Evolutionary conservation across 179 eudicot genomes (phyloP), one percentile per base, ranked within the genome.

Genomic region (Actinidia chinensis): DNA sequence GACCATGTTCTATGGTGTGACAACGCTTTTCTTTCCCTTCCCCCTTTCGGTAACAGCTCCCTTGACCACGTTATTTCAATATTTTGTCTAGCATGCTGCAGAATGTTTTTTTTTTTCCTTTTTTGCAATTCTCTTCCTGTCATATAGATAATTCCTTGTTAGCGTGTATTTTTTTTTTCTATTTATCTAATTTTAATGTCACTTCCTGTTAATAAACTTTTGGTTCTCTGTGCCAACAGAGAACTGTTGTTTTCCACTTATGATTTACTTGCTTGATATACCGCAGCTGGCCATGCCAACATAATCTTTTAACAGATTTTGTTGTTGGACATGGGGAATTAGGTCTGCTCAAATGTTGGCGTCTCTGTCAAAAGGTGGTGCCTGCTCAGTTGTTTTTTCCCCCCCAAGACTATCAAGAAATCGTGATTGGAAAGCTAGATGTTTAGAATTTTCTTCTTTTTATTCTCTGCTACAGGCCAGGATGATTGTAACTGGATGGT

Each of bases 241-340:
- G 11, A 17, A 40, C 15, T 60, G 6, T 50, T 74, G 40, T 52
- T 14, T 54, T n/a, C n/a, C n/a, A n/a, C n/a, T n/a, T n/a, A n/a
- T 44, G 9, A 67, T 11, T 56, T 42, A 20, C 11, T 2, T 74
- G 58, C 43, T 78, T 68, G 55, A 42, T 86, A 18, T 78, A 52
- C n/a, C 85, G 85, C 92, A 97, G 99, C 98, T 81, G 99, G 99
- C 67, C 99, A 97, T 87, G 98, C n/a, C 90, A 14, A 91, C 98
- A 25, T 98, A 94, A 79, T 97, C 98, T 59, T 97, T 97, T 87
- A n/a, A 81, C 97, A 47, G 99, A 92, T 82, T 94, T 97, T 87
- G 99, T 94, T 54, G 99, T 89, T 55, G 99, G 99, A 75, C 93
- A 97, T 83, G 99, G 99, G 67, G 99, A 97, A 83, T 80, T 97